phyloP scores from a whole-genome alignment of 2,329 filamentous ascomycete genomes.

The Plectosphaerella cucumerina region DNA sequence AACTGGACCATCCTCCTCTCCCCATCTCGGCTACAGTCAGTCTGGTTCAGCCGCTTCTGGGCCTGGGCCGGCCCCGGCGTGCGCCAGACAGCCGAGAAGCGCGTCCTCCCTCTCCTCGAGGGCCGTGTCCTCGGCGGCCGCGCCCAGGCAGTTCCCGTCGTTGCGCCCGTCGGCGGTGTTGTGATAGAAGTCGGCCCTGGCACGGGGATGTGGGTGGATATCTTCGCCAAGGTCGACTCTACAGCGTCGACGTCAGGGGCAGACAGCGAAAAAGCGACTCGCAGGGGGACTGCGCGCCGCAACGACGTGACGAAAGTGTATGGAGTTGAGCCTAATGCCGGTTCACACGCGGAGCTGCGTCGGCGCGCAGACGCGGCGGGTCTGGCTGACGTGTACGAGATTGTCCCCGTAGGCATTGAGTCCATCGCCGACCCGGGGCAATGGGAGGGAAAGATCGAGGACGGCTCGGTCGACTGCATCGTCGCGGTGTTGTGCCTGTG shows the following conservation, averaged over 20 bases:
- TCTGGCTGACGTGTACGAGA: conserved; percentile 53
- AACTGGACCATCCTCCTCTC: conserved; percentile 35
- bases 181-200: conserved; percentile 62
- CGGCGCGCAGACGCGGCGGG: conserved; percentile 45
- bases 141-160: conserved; percentile 25
- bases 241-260: conserved; percentile 6
- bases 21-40: conserved; percentile 33
- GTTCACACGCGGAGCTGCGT: conserved; percentile 44
- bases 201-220: conserved; percentile 54
- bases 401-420: conserved; percentile 60
- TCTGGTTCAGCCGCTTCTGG: conserved; percentile 63
- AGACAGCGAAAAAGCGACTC: background rate
- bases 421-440: conserved; percentile 38
- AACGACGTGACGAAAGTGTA: conserved; percentile 39
- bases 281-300: background rate
- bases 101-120: conserved; percentile 51
- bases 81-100: conserved; percentile 32
- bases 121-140: conserved; percentile 37
- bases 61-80: conserved; percentile 45
- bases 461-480: conserved; percentile 53
- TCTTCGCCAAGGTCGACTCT: conserved; percentile 32
- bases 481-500: conserved; percentile 60
- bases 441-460: conserved; percentile 42
- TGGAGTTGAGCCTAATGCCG: conserved; percentile 60
- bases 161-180: conserved; percentile 40